Evolutionary conservation across 2,329 filamentous ascomycete genomes (phyloP).

Genomic region (Alternaria rosae): DNA sequence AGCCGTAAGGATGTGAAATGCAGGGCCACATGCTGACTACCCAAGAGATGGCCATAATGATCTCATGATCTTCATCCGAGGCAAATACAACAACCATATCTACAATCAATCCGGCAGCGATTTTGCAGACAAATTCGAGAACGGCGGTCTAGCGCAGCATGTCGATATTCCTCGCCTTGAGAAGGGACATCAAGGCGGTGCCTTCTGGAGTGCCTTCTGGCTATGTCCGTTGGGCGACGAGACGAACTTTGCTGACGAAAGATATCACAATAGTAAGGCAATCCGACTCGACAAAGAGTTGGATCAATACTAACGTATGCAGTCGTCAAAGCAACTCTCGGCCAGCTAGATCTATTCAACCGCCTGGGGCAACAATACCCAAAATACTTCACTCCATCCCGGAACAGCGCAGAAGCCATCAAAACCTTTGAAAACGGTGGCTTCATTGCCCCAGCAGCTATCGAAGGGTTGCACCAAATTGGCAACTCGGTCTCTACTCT

Average conservation of each 20-base stretch:
- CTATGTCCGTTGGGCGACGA: slow-evolving; percentile 73
- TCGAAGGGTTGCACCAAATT: slow-evolving; percentile 84
- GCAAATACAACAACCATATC: slow-evolving; percentile 76
- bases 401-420: slow-evolving; percentile 67
- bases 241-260: slow-evolving; percentile 75
- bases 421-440: slow-evolving; percentile 55
- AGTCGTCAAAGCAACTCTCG: slow-evolving; percentile 72
- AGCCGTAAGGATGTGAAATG: slow-evolving; percentile 10
- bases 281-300: not conserved
- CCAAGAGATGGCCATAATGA: slow-evolving; percentile 86
- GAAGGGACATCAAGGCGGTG: slow-evolving; percentile 76
- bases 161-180: slow-evolving; percentile 81
- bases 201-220: slow-evolving; percentile 92
- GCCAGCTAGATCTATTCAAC: slow-evolving; percentile 77
- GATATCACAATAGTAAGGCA: slow-evolving; percentile 70
- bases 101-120: slow-evolving; percentile 62
- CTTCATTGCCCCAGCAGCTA: slow-evolving; percentile 47
- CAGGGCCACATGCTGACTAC: slow-evolving; percentile 23
- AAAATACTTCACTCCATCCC: slow-evolving; percentile 70
- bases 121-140: slow-evolving; percentile 77
- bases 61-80: slow-evolving; percentile 76
- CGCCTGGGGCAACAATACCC: slow-evolving; percentile 71
- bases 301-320: slow-evolving; percentile 14
- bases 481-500: slow-evolving; percentile 82
- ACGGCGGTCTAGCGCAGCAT: slow-evolving; percentile 72